Base-by-base conservation (phyloP, 306 rosid genomes). In the Quercus parvula region DNA sequence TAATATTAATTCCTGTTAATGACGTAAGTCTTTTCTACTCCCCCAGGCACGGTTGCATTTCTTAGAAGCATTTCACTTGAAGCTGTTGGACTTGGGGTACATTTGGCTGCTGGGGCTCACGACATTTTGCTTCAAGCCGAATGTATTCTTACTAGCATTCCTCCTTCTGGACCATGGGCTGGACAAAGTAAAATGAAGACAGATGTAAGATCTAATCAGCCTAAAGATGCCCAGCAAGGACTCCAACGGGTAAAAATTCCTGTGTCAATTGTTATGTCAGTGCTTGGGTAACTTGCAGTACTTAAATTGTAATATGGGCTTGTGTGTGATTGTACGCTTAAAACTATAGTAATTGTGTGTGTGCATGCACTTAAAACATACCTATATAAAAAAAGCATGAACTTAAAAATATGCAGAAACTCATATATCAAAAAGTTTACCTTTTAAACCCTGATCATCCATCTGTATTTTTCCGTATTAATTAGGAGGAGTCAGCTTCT, bases 11-110 rank as follows among this genome's bases (percentile, higher is more conserved):
- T 74, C 54, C 27, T 20, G 11, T 63, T 57, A 28, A 77, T 79
- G 17, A 31, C 30, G 30, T 18, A 57, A 19, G 58, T 35, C 62
- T 25, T 75, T 87, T 69, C 30, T 35, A 19, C 19, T 33, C n/a
- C 5, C 28, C 20, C 82, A 95, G 99, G 99, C 75, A 88, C 97
- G 68, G 81, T 90, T 80, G 98, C 99, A 76, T 95, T 95, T 85
- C 97, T 95, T 77, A 90, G 90, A 84, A 95, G 99, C 86, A 89
- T 95, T 86, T 93, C 99, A 54, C 85, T 93, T 87, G 99, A 95
- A 90, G 98, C 99, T 80, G 88, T 95, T 86, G 99, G 92, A 73
- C 94, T 95, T 22, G 99, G 97, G 79, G 99, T 95, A 73, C 99
- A 95, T 92, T 86, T 95, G 84, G 99, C 99, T 33, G 98, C 98